phyloP scores from a whole-genome alignment of 768 basidiomycete genomes.

The Clavaria fumosa region DNA sequence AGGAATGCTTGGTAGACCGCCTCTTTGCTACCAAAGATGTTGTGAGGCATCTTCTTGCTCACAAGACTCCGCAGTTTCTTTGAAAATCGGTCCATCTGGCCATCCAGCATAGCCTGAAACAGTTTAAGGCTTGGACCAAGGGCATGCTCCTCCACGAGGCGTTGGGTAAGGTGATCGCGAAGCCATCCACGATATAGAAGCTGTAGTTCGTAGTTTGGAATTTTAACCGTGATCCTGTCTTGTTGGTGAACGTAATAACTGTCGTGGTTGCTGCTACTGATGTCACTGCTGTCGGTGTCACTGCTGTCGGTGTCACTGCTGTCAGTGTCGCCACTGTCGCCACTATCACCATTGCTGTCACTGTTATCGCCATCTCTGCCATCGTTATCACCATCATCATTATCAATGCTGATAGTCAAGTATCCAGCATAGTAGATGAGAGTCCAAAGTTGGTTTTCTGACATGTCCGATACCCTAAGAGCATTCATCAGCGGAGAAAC shows the following conservation, averaged over 20 bases:
- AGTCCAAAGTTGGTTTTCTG: constrained; percentile 1
- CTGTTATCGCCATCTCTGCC: too few species aligned
- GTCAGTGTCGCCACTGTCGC: too few species aligned
- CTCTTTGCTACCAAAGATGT: background rate
- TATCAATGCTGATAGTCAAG: background rate
- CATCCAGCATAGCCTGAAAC: background rate
- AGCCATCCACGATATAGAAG: background rate
- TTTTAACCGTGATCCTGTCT: background rate
- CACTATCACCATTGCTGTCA: too few species aligned
- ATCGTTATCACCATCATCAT: background rate
- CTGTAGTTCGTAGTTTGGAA: constrained; percentile 2
- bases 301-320: too few species aligned
- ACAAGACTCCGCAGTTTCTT: background rate
- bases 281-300: too few species aligned
- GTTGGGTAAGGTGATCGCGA: background rate
- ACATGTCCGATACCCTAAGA: background rate
- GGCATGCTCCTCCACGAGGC: too few species aligned
- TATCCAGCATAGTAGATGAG: constrained; percentile 5
- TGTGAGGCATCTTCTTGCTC: background rate
- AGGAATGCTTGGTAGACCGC: constrained; percentile 1
- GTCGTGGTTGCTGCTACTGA: too few species aligned
- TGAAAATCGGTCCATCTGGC: background rate
- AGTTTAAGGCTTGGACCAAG: background rate
- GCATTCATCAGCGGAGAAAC: background rate
- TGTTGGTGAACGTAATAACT: too few species aligned